Base-by-base conservation (phyloP, 208 protist genomes). In the Crithidia acanthocephali region DNA sequence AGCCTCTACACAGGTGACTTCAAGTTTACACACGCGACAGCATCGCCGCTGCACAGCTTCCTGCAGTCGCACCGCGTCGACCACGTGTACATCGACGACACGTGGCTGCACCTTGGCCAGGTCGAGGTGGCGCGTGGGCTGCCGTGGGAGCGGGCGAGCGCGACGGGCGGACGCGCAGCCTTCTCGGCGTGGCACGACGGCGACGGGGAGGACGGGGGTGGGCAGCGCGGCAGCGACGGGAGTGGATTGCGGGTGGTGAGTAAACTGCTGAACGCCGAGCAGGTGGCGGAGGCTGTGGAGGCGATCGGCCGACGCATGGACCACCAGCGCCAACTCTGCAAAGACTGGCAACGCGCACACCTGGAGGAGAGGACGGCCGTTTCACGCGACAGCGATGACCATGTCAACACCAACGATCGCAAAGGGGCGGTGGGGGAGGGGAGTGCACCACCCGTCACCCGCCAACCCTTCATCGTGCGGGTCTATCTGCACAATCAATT, bases 401-500 rank as follows among this genome's bases (percentile, higher is more conserved):
- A 42, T 27, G 61, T 18, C 44, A 13, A 64, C 27, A 33, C 1
- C 59, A 57, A 27, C 55, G 64, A 22, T 15, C 13, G 25, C 42
- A 28, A 0, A 8, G 18, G 2, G 25, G 20, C 6, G 6, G 37
- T 42, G 37, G 11, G 35, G 5, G 35, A 13, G 35, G 8, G 11
- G 35, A 40, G 44, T n/a, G 44, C 44, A 22, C 25, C 8, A 5
- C 27, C 58, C 6, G 13, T 15, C 8, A 20, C 62, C 1, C 53
- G 68, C 22, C 65, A 79, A 32, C 79, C 85, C n/a, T 90, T 84
- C 52, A 72, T 83, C 5, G 55, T 94, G 32, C 86, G 86, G 4
- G 79, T 92, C 13, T 94, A 92, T 67, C 61, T 94, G 61, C 89
- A 94, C 73, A 94, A 94, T 61, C 81, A 92, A 44, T 94, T 94